Base-by-base conservation (phyloP, 139 green algal species). In the Chlamydomonas asymmetrica region DNA sequence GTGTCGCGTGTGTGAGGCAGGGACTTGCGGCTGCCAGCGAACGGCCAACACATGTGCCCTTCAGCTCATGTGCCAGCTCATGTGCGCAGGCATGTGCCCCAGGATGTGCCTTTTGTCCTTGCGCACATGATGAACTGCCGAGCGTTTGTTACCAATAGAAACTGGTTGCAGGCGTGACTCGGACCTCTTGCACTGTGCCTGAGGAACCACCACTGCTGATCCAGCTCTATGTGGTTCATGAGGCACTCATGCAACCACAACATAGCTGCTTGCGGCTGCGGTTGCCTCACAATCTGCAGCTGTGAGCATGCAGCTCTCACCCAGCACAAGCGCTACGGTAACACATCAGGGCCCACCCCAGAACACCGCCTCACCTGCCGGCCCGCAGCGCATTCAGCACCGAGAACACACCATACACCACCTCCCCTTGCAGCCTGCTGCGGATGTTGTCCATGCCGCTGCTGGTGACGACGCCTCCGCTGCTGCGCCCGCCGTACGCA, bases 361-460 rank as follows among this genome's bases (percentile, higher is more conserved):
- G 5, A 41, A 31, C 45, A 35, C 32, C 3, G 32, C 18, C 69
- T 22, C 61, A 74, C 34, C 84, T 54, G 61, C 82, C 73, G 50
- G 80, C 79, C 39, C 76, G 32, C 13, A 97, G 83, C 29, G 92
- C 92, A 37, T 88, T 83, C 66, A 92, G 78, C 41, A 97, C 83
- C 0, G 92, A 91, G 29, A 88, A 83, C 41, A 94, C 87, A 20
- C 92, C 92, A 63, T 95, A 97, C 79, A 97, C 59, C n/a, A 73
- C 84, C 66, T 86, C 79, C 0, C 84, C 84, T 29, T 71, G 38
- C 16, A 89, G 43, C 10, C 79, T 38, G 22, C 84, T 78, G 5
- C 57, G 67, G 43, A 68, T 41, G 22, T 45, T 68, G 62, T 48
- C 29, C 77, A 31, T 20, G 32, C 48, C 22, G 70, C 25, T 41